Evolutionary conservation across 768 basidiomycete genomes (phyloP).

Genomic region (Harrya chromipes): DNA sequence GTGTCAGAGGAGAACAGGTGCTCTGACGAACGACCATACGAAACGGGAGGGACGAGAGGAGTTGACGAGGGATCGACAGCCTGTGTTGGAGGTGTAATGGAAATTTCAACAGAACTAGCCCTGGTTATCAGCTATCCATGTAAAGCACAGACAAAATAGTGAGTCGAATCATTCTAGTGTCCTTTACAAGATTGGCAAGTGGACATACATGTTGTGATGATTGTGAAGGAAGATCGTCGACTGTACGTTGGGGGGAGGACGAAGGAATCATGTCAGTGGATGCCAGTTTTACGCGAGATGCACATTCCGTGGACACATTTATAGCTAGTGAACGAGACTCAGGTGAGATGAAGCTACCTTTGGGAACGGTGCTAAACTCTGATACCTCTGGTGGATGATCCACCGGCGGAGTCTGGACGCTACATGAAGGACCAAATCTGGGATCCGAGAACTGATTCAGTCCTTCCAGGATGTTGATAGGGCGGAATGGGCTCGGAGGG

Average conservation of each 20-base stretch:
- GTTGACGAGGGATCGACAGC: slow-evolving; percentile 1
- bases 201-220: slow-evolving; percentile 19
- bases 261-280: slow-evolving; percentile 4
- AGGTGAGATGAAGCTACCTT: slow-evolving; percentile 38
- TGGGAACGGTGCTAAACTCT: slow-evolving; percentile 10
- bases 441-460: slow-evolving; percentile 18
- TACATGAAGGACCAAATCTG: background rate
- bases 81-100: slow-evolving; percentile 1
- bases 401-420: background rate
- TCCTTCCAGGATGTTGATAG: slow-evolving; percentile 30
- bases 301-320: slow-evolving; percentile 2
- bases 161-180: slow-evolving; percentile 5
- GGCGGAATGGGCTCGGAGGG: slow-evolving; percentile 33
- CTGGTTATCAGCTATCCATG: slow-evolving; percentile 2
- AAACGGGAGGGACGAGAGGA: background rate
- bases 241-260: slow-evolving; percentile 7
- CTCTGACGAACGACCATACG: slow-evolving; percentile 7
- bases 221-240: slow-evolving; percentile 24
- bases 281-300: background rate
- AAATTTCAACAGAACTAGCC: background rate
- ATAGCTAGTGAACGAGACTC: slow-evolving; percentile 38
- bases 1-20: slow-evolving; percentile 39
- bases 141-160: background rate
- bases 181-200: slow-evolving; percentile 1
- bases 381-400: slow-evolving; percentile 1